phyloP scores from a whole-genome alignment of 2,329 filamentous ascomycete species.

The Calonectria henricotiae region DNA sequence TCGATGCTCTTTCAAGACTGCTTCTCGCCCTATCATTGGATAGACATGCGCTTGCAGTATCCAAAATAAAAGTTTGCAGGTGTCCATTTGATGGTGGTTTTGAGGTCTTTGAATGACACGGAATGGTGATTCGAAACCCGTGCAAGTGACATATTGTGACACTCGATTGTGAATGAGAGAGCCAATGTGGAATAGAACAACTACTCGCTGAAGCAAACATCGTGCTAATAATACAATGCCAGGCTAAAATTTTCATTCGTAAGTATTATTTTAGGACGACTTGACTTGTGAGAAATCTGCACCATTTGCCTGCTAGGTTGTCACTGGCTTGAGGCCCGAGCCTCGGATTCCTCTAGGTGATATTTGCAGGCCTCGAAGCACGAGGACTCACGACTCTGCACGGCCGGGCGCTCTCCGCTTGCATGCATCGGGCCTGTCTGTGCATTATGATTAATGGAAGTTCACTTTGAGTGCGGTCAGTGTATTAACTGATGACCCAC shows the following conservation, averaged over 20 bases:
- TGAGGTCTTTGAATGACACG: neutral
- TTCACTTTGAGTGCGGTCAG: slow-evolving; percentile 24
- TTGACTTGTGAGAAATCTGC: neutral
- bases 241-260: neutral
- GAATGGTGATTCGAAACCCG: neutral
- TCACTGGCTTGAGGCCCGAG: neutral
- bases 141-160: neutral
- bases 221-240: neutral
- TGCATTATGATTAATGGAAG: slow-evolving; percentile 2
- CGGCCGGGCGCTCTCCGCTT: neutral
- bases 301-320: neutral
- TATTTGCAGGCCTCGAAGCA: slow-evolving; percentile 1
- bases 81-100: neutral
- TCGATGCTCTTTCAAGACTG: neutral
- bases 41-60: slow-evolving; percentile 1
- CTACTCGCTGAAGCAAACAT: neutral
- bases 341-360: neutral
- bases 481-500: slow-evolving; percentile 26
- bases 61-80: neutral
- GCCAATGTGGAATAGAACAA: neutral
- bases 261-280: neutral
- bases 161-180: neutral
- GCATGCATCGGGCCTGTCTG: slow-evolving; percentile 15
- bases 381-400: neutral
- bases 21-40: neutral